phyloP scores from a whole-genome alignment of 2,329 filamentous ascomycete species.

The Seiridium cupressi region DNA sequence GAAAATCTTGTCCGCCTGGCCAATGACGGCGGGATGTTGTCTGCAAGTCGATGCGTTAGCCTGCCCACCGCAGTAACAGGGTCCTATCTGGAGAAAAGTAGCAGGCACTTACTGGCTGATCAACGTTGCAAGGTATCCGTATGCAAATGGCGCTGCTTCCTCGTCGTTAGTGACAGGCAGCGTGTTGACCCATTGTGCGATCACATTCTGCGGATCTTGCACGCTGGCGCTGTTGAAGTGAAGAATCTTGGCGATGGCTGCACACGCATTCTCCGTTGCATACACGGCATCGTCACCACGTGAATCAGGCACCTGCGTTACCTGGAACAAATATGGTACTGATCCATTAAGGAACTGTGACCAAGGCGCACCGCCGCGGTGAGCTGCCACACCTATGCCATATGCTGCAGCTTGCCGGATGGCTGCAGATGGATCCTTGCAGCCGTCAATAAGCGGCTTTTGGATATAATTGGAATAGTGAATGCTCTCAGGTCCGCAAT shows the following conservation, averaged over 20 bases:
- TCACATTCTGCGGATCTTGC: slow-evolving; percentile 70
- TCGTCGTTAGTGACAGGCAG: slow-evolving; percentile 93
- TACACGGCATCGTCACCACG: slow-evolving; percentile 92
- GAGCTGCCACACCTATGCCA: slow-evolving; percentile 91
- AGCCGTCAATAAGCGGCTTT: slow-evolving; percentile 80
- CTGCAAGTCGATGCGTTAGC: slow-evolving; percentile 29
- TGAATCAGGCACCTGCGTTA: slow-evolving; percentile 76
- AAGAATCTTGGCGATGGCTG: slow-evolving; percentile 93
- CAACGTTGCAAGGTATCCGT: slow-evolving; percentile 84
- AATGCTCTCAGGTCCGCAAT: slow-evolving; percentile 87
- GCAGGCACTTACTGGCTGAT: slow-evolving; percentile 81
- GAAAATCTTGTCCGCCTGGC: slow-evolving; percentile 79
- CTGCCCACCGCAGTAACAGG: not conserved
- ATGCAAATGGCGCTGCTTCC: slow-evolving; percentile 94
- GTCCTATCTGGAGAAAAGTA: not conserved
- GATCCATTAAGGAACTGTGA: slow-evolving; percentile 80
- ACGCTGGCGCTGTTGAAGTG: slow-evolving; percentile 84
- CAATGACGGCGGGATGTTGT: slow-evolving; percentile 78
- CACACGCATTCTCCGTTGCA: slow-evolving; percentile 87
- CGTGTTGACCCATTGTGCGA: slow-evolving; percentile 85
- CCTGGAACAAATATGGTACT: slow-evolving; percentile 80
- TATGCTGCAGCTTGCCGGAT: slow-evolving; percentile 93
- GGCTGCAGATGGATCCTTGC: slow-evolving; percentile 80
- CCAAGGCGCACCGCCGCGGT: slow-evolving; percentile 86
- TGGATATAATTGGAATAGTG: slow-evolving; percentile 84